Base-by-base conservation (phyloP, 306 rosid genomes). In the Lablab purpureus region DNA sequence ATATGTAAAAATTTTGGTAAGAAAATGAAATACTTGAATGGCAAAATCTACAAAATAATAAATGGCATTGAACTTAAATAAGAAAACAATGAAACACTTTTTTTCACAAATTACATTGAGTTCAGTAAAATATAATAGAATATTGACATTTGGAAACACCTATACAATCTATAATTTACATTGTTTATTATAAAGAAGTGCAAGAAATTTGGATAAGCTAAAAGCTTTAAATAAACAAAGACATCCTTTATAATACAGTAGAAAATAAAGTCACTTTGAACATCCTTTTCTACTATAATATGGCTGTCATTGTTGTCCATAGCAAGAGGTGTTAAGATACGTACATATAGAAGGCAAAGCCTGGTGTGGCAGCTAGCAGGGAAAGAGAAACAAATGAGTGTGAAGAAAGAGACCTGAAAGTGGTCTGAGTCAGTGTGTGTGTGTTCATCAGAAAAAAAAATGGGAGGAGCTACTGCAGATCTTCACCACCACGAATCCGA, bases 401-500 rank as follows among this genome's bases (percentile, higher is more conserved):
- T 80, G 83, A 49, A 77, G n/a, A 73, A 73, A 55, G 78, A 73
- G 45, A 54, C 51, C 84, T 77, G 71, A 74, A 79, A 68, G 70
- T 59, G 19, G 2, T 43, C 46, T 71, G 63, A 46, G 15, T 76
- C 43, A 47, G 73, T 49, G 73, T 14, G 69, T 50, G 74, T 50
- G 73, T 60, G 69, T 63, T 27, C 5, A 54, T 34, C 73, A 64
- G 45, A 71, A 75, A 19, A 45, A 27, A 51, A 68, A 74, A 78
- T 30, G 72, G 55, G 10, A 70, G 80, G 82, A 67, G 55, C 69
- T 74, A 73, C 79, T 41, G 69, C 87, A 80, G 87, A 76, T 82
- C 74, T 72, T 73, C 80, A 68, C 18, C 72, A 22, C 25, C 85
- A 46, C 73, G 85, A 82, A 40, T 47, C 85, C 5, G 84, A 83